Evolutionary conservation across 78 protist genomes (phyloP).

Genomic region (Dictyostelium purpureum): DNA sequence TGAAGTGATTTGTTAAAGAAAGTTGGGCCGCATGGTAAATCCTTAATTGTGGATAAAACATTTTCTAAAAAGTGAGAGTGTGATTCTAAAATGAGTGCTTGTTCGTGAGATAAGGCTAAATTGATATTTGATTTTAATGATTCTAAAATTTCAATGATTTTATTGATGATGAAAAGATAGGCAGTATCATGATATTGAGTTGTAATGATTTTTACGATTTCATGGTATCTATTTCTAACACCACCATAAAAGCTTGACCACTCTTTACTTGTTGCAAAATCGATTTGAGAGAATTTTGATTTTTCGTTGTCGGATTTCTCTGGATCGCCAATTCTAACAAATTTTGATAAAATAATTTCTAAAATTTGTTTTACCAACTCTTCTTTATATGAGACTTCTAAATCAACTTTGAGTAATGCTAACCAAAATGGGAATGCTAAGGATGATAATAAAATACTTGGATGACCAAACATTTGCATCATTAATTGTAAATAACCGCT

Average conservation of each 20-base stretch:
- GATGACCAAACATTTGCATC: constrained; percentile 52
- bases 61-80: constrained; percentile 10
- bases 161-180: neutral
- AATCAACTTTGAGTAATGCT: constrained; percentile 14
- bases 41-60: neutral
- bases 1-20: neutral
- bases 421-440: constrained; percentile 41
- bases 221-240: constrained; percentile 9
- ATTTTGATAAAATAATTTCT: neutral
- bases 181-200: neutral
- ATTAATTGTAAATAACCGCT: constrained; percentile 28
- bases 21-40: neutral
- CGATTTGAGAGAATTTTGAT: constrained; percentile 38
- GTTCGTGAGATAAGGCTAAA: constrained; percentile 36
- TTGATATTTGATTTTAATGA: neutral
- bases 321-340: constrained; percentile 60
- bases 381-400: neutral
- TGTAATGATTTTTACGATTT: constrained; percentile 20
- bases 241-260: constrained; percentile 42
- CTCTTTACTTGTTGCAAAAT: constrained; percentile 50
- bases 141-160: neutral
- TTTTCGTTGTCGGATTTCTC: neutral
- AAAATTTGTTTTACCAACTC: neutral
- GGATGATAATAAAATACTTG: constrained; percentile 23
- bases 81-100: constrained; percentile 37